Conservation (phyloP, 768 basidiomycete species). For the Auricularia heimuer region DNA sequence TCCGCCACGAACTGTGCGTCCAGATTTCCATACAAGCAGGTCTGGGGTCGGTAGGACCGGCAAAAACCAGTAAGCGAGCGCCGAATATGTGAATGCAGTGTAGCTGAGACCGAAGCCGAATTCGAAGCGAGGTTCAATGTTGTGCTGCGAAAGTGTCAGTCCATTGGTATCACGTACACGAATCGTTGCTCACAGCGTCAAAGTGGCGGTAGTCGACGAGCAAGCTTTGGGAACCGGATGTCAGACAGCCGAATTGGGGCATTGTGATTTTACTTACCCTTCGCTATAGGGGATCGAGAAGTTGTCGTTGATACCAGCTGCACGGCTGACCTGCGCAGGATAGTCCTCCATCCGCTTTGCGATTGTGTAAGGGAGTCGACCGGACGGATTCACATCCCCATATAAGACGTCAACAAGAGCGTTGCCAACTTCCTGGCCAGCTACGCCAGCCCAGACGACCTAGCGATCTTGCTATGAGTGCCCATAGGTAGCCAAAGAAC, state of each 20-base stretch:
- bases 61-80: not conserved
- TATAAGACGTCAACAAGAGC: slow-evolving; percentile 29
- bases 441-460: slow-evolving; percentile 46
- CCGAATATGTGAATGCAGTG: slow-evolving; percentile 2
- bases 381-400: slow-evolving; percentile 29
- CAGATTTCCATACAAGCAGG: not conserved
- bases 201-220: slow-evolving; percentile 36
- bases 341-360: slow-evolving; percentile 27
- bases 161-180: too few relatives aligned
- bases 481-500: slow-evolving; percentile 40
- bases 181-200: not conserved
- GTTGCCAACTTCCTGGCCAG: slow-evolving; percentile 30
- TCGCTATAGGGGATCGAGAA: slow-evolving; percentile 50
- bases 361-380: slow-evolving; percentile 29
- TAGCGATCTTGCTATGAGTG: slow-evolving; percentile 6
- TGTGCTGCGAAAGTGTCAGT: not conserved
- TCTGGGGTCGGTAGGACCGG: not conserved
- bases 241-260: slow-evolving; percentile 8
- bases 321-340: slow-evolving; percentile 21
- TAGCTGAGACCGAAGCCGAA: slow-evolving; percentile 6
- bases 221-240: slow-evolving; percentile 29
- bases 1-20: not conserved
- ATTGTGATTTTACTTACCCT: slow-evolving; percentile 24
- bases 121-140: slow-evolving; percentile 5
- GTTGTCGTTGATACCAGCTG: slow-evolving; percentile 26